Evolutionary conservation across 140 eudicot species (phyloP), one percentile per base, ranked within the genome.

Genomic region (Senecio squalidus): DNA sequence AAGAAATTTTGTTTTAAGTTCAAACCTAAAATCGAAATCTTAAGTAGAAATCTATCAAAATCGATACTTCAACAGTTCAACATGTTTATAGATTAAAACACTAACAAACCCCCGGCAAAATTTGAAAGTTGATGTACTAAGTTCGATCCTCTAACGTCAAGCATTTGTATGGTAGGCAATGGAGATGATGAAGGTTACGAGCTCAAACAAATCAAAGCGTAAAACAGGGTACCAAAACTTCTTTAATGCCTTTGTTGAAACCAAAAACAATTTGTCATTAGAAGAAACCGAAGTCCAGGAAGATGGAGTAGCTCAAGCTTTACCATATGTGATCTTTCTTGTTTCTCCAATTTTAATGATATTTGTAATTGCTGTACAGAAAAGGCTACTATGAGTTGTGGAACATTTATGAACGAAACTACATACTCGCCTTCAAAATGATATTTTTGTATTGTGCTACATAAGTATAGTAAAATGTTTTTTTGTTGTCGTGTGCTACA

Each of bases 101-200:
- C n/a, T n/a, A n/a, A n/a, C n/a, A n/a, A n/a, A n/a, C n/a, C n/a
- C n/a, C n/a, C n/a, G n/a, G n/a, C n/a, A n/a, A n/a, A n/a, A n/a
- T n/a, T n/a, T n/a, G n/a, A n/a, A n/a, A n/a, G n/a, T n/a, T n/a
- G n/a, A n/a, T n/a, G n/a, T n/a, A n/a, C n/a, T n/a, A n/a, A n/a
- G n/a, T n/a, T n/a, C n/a, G n/a, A n/a, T n/a, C n/a, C n/a, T n/a
- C n/a, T n/a, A n/a, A n/a, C n/a, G n/a, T n/a, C n/a, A n/a, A n/a
- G n/a, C n/a, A n/a, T n/a, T n/a, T n/a, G n/a, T n/a, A n/a, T 67
- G 67, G 60, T 79, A 86, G 97, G 97, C 97, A 73, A 89, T 89
- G 97, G 95, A 85, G 64, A 80, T 85, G 80, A 39, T 89, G 93
- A 89, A 83, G 76, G 94, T 85, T 43, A 75, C 40, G 2, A 69